Evolutionary conservation across 306 rosid species (phyloP).

Genomic region (Alnus rubra): DNA sequence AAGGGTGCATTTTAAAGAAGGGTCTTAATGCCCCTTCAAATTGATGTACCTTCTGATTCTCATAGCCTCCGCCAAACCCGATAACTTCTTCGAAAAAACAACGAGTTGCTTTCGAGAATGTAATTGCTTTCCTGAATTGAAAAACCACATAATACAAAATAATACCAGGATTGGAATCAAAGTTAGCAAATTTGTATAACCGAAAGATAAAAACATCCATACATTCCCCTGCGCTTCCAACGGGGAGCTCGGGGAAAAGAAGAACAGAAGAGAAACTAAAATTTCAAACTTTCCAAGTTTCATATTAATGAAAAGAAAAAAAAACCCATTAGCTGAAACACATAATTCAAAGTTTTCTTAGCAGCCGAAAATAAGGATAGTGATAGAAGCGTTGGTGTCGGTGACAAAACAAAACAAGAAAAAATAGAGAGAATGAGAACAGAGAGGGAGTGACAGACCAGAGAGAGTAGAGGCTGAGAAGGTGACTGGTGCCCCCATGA

Average conservation of each 20-base stretch:
- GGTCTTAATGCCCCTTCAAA: not conserved
- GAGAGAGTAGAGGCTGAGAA: constrained; percentile 26
- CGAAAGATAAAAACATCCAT: not conserved
- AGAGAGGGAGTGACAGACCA: constrained; percentile 34
- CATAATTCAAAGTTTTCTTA: not conserved
- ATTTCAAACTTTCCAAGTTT: not conserved
- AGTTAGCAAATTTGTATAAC: not conserved
- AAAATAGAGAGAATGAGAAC: not conserved
- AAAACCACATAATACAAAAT: constrained; percentile 7
- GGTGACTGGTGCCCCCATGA: constrained; percentile 34
- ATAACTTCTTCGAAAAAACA: constrained; percentile 51
- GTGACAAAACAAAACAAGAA: not conserved
- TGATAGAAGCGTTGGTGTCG: not conserved
- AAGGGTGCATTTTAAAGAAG: not conserved
- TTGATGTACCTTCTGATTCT: constrained; percentile 62
- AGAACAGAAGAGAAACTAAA: not conserved
- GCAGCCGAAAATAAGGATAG: not conserved
- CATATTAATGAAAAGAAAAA: not conserved
- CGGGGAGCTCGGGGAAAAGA: constrained; percentile 8
- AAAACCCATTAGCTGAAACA: not conserved
- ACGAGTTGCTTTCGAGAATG: constrained; percentile 40
- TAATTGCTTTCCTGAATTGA: constrained; percentile 38
- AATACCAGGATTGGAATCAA: constrained; percentile 2
- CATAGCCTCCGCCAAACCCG: constrained; percentile 82
- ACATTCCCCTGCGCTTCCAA: not conserved